A percentile compares a stretch with the other conserved stretches of the same genome.
These are phyloP conservation scores for Saccharomyces hybrid DNA, from an alignment of 1,139 yeast genomes.

Conservation along the genomic window DNA sequence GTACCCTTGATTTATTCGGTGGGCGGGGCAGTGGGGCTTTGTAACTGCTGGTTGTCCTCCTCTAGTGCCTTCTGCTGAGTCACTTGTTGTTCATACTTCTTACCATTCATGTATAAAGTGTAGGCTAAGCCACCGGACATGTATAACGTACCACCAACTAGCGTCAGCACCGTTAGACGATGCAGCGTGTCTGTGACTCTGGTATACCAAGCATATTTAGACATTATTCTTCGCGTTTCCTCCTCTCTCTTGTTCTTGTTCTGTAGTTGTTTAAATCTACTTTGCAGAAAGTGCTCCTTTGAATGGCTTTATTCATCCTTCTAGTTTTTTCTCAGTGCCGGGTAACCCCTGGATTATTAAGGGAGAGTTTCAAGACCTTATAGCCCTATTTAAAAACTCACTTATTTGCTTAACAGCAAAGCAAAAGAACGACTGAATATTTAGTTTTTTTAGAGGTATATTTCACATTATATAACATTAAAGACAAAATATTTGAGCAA, in stretches of 20 bases:
- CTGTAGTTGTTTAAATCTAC: not conserved
- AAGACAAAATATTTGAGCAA: not conserved
- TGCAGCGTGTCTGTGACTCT: slow-evolving; percentile 75
- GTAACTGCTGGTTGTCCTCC: slow-evolving; percentile 7
- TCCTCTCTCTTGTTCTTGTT: not conserved
- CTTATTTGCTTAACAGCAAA: not conserved
- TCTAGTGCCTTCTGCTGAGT: slow-evolving; percentile 30
- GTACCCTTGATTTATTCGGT: slow-evolving; percentile 7
- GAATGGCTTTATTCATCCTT: not conserved
- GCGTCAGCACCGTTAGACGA: slow-evolving; percentile 69
- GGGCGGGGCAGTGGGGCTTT: slow-evolving; percentile 9
- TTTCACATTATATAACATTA: not conserved
- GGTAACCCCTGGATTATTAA: not conserved
- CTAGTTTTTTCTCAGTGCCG: not conserved
- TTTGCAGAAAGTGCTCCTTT: not conserved
- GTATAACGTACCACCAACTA: slow-evolving; percentile 62
- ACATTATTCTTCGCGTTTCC: slow-evolving; percentile 29
- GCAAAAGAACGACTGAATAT: not conserved
- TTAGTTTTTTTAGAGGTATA: not conserved
- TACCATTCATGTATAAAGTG: slow-evolving; percentile 55
- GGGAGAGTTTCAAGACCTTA: not conserved
- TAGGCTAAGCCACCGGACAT: slow-evolving; percentile 54
- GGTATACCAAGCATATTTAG: slow-evolving; percentile 61
- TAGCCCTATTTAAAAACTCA: not conserved
- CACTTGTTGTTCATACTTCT: slow-evolving; percentile 39